phyloP scores from a whole-genome alignment of 139 green algal species.

The Closterium sp. region DNA sequence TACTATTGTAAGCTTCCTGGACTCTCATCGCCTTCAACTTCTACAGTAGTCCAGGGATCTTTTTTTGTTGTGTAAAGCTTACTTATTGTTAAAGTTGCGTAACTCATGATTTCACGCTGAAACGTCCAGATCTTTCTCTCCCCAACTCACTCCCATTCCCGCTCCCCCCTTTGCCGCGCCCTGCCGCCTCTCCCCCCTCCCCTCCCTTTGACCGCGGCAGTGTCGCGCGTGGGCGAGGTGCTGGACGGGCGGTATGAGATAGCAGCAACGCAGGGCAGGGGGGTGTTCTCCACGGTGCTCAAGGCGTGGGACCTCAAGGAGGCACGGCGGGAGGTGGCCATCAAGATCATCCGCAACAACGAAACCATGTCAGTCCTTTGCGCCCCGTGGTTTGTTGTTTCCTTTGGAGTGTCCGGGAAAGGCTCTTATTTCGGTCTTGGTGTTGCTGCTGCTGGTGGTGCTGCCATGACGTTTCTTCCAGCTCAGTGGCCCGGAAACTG shows the following conservation, averaged over 20 bases:
- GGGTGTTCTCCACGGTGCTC: conserved; percentile 94
- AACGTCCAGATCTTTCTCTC: too few relatives aligned
- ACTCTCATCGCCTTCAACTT: background rate
- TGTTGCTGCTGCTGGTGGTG: too few relatives aligned
- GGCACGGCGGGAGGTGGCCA: conserved; percentile 68
- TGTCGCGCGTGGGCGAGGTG: conserved; percentile 87
- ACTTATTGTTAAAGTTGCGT: too few relatives aligned
- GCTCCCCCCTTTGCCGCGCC: background rate
- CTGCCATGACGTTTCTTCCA: background rate
- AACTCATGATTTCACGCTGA: too few relatives aligned
- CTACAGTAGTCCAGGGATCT: too few relatives aligned
- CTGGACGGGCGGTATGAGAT: conserved; percentile 80
- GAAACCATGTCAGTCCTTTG: conserved; percentile 71
- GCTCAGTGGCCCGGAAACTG: background rate
- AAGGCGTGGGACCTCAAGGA: conserved; percentile 71
- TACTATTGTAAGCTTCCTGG: conserved; percentile 49
- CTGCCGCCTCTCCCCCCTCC: background rate
- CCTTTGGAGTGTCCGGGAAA: too few relatives aligned
- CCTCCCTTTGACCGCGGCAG: conserved; percentile 5
- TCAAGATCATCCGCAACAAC: conserved; percentile 87
- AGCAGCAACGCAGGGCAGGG: conserved; percentile 72
- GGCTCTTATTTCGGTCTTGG: too few relatives aligned
- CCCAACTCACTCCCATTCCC: background rate
- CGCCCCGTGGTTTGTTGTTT: too few relatives aligned
- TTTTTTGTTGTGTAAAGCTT: too few relatives aligned